Conservation (phyloP, 768 basidiomycete species). For the Suillus americanus region DNA sequence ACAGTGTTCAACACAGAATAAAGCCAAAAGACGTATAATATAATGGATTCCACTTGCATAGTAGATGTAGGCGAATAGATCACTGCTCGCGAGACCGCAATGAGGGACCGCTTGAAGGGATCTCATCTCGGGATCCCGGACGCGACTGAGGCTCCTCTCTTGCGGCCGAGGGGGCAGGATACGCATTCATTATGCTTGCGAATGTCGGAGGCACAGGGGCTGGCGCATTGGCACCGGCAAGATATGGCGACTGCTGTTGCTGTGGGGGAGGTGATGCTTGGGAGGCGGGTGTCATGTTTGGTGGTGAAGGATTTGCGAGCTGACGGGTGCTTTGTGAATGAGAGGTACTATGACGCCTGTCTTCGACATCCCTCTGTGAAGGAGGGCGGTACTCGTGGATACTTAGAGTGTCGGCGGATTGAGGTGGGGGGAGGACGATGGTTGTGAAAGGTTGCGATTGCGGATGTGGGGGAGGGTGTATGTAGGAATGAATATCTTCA, state of each 20-base stretch:
- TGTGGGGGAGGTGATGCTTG: constrained; percentile 21
- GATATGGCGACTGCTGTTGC: constrained; percentile 23
- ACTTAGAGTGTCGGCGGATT: constrained; percentile 25
- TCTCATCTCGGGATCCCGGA: constrained; percentile 27
- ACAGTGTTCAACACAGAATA: constrained; percentile 2
- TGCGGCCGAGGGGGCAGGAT: constrained; percentile 39
- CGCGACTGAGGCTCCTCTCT: constrained; percentile 27
- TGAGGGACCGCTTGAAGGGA: background rate
- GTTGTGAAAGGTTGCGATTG: constrained; percentile 29
- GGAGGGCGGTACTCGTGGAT: constrained; percentile 34
- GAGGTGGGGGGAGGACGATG: constrained; percentile 31
- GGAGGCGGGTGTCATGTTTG: constrained; percentile 19
- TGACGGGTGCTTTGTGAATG: constrained; percentile 15
- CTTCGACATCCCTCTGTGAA: constrained; percentile 17
- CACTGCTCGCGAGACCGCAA: constrained; percentile 2
- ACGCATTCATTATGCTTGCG: constrained; percentile 74
- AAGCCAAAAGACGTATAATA: constrained; percentile 4
- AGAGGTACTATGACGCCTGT: constrained; percentile 19
- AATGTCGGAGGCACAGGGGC: constrained; percentile 55
- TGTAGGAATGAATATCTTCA: constrained; percentile 23
- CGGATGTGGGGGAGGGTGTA: constrained; percentile 20
- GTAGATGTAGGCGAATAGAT: background rate
- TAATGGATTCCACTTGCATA: constrained; percentile 4
- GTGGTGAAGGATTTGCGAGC: constrained; percentile 20
- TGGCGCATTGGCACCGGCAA: constrained; percentile 11